Evolutionary conservation across 1,284 basidiomycete species (phyloP).

Genomic region (Phylloporus gajari): DNA sequence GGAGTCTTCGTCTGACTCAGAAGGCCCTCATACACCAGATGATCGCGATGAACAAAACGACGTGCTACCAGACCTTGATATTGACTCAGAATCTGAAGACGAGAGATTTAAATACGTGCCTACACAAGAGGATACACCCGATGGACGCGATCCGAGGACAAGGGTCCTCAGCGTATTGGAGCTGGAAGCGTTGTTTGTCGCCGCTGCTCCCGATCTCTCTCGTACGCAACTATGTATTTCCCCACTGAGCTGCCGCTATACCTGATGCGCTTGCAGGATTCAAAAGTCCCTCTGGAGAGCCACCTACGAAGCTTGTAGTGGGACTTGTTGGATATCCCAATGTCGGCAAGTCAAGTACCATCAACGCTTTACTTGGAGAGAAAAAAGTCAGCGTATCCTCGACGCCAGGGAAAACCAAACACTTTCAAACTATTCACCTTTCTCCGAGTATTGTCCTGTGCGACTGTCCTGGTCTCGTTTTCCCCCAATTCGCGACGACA

Average conservation of each 20-base stretch:
- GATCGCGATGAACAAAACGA: conserved; percentile 42
- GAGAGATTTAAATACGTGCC: conserved; percentile 56
- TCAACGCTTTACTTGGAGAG: conserved; percentile 94
- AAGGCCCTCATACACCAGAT: conserved; percentile 37
- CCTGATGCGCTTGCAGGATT: conserved; percentile 63
- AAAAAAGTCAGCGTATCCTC: conserved; percentile 98
- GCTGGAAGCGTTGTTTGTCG: conserved; percentile 87
- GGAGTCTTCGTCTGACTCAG: conserved; percentile 41
- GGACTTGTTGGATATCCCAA: conserved; percentile 99
- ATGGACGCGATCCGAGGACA: conserved; percentile 73
- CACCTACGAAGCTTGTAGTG: conserved; percentile 80
- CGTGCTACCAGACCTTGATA: conserved; percentile 38
- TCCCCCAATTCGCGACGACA: conserved; percentile 97
- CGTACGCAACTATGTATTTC: conserved; percentile 54
- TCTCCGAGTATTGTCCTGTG: conserved; percentile 91
- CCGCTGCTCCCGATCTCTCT: conserved; percentile 79
- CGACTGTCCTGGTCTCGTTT: conserved; percentile 98
- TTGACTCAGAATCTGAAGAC: conserved; percentile 46
- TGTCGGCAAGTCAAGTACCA: conserved; percentile 96
- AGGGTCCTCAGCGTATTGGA: conserved; percentile 89
- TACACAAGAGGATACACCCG: conserved; percentile 63
- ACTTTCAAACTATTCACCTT: conserved; percentile 97
- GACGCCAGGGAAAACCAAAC: conserved; percentile 99
- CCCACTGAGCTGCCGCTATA: background rate
- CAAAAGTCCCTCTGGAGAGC: conserved; percentile 67